These are phyloP conservation scores for Coemansia brasiliensis DNA, from an alignment of 192 early-diverging fungal species.

Conservation along the genomic window DNA sequence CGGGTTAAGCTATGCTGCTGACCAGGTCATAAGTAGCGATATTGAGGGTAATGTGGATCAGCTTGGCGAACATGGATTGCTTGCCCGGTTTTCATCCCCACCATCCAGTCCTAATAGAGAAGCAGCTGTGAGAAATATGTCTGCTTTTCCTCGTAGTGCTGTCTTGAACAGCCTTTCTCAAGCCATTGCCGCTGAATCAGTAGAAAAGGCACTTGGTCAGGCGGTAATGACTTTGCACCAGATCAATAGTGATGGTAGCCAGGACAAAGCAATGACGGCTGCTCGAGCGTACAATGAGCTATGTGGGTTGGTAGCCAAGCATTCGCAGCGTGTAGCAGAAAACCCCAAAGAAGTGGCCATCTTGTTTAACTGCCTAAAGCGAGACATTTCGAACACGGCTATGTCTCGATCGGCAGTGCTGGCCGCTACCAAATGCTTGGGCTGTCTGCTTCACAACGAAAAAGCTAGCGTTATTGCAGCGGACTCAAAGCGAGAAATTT, in stretches of 20 bases:
- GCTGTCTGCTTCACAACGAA: slow-evolving; percentile 28
- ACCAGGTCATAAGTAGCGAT: slow-evolving; percentile 15
- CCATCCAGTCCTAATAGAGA: slow-evolving; percentile 4
- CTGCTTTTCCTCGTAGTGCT: slow-evolving; percentile 1
- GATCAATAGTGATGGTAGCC: neutral
- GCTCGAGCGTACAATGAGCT: slow-evolving; percentile 28
- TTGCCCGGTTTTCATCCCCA: slow-evolving; percentile 14
- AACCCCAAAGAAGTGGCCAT: neutral
- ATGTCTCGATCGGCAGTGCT: slow-evolving; percentile 10
- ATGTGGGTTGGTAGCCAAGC: slow-evolving; percentile 13
- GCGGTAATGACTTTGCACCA: slow-evolving; percentile 6
- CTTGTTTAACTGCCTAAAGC: slow-evolving; percentile 22
- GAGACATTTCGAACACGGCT: slow-evolving; percentile 13
- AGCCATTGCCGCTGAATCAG: neutral
- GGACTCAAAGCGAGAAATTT: neutral
- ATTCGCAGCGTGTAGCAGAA: neutral
- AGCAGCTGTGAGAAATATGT: neutral
- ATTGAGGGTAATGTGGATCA: slow-evolving; percentile 10
- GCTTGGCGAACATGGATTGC: slow-evolving; percentile 3
- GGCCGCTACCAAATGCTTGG: slow-evolving; percentile 33
- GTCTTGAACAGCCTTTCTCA: neutral
- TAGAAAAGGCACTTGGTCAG: slow-evolving; percentile 12
- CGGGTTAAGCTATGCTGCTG: neutral
- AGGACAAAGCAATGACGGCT: neutral
- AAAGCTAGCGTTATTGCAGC: slow-evolving; percentile 6